Evolutionary conservation across 2,329 filamentous ascomycete genomes (phyloP), one percentile per base, ranked within the genome.

Genomic region (Alternaria postmessia): DNA sequence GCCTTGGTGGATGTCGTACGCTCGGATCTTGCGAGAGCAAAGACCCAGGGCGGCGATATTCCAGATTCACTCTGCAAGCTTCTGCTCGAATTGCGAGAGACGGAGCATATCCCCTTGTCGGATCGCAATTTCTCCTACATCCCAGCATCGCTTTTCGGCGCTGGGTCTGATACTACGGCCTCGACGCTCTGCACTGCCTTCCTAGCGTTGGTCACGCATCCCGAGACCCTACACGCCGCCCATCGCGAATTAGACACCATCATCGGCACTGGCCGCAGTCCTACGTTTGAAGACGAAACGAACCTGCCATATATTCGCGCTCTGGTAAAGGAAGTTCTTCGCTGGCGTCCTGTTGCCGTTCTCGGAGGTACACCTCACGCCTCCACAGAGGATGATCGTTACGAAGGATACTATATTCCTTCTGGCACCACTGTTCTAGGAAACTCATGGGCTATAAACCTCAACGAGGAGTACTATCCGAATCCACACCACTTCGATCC

Each of bases 131-230:
- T 83, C 56, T 78, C 79, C 3, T 83, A 81, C 67, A 75, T 83
- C 6, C 77, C 81, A 2, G 80, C 79, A 3, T 79, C 77, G 0
- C 71, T 84, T 7, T 82, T 83, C 58, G 83, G 83, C 28, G 84
- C 82, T 11, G 81, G 84, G 28, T 84, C 78, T 5, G 84, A 86
- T 61, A 86, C 84, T 0, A 85, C 83, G 0, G 80, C 82, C 0
- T 81, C 79, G 14, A 83, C 81, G 0, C 74, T 85, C 20, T 82
- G 81, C 59, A 80, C 78, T 16, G 83, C 80, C 73, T 81, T 87
- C 64, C 58, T 85, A 64, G 69, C 86, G 56, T 59, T 87, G 75
- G 59, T 81, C 73, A 61, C 83, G 60, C 82, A 82, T 61, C 83
- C 83, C 0, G 76, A 81, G 7, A 76, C 78, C 0, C 77, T 84